These are phyloP conservation scores for Aspergillus bridgeri DNA, from an alignment of 495 filamentous ascomycete genomes.

Conservation along the genomic window DNA sequence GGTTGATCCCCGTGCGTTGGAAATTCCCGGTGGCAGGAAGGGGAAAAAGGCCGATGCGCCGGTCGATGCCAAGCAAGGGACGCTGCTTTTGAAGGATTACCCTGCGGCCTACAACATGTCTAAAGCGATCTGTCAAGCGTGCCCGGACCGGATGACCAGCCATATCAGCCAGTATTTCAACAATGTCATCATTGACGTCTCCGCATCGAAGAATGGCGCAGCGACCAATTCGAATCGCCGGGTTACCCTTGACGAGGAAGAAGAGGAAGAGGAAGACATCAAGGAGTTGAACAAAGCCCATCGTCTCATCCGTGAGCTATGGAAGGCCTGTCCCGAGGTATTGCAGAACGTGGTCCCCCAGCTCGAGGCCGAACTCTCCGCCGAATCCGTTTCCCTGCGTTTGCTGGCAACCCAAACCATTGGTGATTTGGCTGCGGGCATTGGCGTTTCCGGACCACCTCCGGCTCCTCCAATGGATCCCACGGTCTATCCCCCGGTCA, in stretches of 20 bases:
- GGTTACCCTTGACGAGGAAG: slow-evolving; percentile 61
- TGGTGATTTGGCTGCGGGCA: slow-evolving; percentile 88
- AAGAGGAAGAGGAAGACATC: slow-evolving; percentile 82
- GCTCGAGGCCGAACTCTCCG: slow-evolving; percentile 85
- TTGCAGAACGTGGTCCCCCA: slow-evolving; percentile 92
- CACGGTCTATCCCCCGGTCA: slow-evolving; percentile 72
- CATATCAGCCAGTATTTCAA: slow-evolving; percentile 96
- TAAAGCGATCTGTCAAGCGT: slow-evolving; percentile 86
- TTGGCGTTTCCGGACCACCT: slow-evolving; percentile 83
- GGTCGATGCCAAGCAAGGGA: slow-evolving; percentile 70
- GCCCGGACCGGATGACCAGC: slow-evolving; percentile 87
- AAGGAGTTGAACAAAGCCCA: slow-evolving; percentile 88
- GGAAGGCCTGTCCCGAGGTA: slow-evolving; percentile 85
- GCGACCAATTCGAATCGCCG: slow-evolving; percentile 46
- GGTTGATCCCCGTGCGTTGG: slow-evolving; percentile 61
- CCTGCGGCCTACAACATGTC: slow-evolving; percentile 95
- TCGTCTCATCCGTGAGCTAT: slow-evolving; percentile 82
- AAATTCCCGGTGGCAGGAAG: slow-evolving; percentile 40
- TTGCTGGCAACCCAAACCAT: slow-evolving; percentile 87
- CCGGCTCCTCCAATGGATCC: slow-evolving; percentile 71
- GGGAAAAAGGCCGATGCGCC: slow-evolving; percentile 58
- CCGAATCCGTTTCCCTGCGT: slow-evolving; percentile 82
- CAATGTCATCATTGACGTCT: slow-evolving; percentile 88
- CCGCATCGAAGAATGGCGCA: slow-evolving; percentile 45
- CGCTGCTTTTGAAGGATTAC: slow-evolving; percentile 75